Evolutionary conservation across 306 rosid species (phyloP), one percentile per base, ranked within the genome.

Genomic region (Glycyrrhiza uralensis): DNA sequence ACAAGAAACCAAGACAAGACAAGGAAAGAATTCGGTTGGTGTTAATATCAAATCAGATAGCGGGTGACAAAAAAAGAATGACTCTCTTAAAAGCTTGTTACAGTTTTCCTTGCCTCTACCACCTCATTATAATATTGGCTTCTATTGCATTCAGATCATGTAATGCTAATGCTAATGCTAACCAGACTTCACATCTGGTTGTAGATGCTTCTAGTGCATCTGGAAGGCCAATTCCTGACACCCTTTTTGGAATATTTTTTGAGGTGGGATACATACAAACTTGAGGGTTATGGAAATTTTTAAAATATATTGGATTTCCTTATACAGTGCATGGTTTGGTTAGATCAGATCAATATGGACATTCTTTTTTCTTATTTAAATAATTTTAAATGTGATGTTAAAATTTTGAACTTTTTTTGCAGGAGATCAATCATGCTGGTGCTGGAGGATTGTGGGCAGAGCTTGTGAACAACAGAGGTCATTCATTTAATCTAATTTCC

Each of bases 161-260:
- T n/a, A 71, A 42, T 72, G 82, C n/a, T 66, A 58, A 9, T 77
- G 85, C 84, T 68, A 85, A 51, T 18, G 28, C 76, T 10, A 39
- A 69, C 60, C 80, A 62, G 36, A 82, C 86, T 12, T 78, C 92
- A 26, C 5, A 20, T 54, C 81, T 92, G 28, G 28, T 45, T 57
- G 82, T 92, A 28, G 67, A 92, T 83, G 96, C 88, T 79, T 90
- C 96, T 66, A 65, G 57, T 41, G 59, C 77, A 73, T 87, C 83
- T 7, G 82, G 75, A 30, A 82, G 81, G 29, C 82, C 60, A 46
- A 85, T 89, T 26, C 84, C 97, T 0, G 46, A 84, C 1, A 87
- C 92, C 13, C 83, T 89, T 28, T 89, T 89, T 61, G 97, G 97
- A 70, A 30, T 84, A 15, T 89, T 89, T 82, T 89, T 85, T 71